A percentile compares a stretch with the other conserved stretches of the same genome.
These are phyloP conservation scores for Corylus heterophylla DNA, from an alignment of 306 rosid species.

Conservation along the genomic window DNA sequence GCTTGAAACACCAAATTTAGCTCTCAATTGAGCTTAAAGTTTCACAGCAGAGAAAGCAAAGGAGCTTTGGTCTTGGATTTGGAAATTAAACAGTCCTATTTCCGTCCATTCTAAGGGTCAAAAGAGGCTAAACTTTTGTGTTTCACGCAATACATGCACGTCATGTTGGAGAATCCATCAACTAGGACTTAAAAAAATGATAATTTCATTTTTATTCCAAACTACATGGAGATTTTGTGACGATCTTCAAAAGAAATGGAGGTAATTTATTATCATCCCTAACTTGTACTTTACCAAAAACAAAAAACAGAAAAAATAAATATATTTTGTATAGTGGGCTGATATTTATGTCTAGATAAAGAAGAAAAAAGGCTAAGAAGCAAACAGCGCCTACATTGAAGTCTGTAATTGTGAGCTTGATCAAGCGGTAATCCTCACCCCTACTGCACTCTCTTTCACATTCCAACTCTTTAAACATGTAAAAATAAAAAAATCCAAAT, in stretches of 20 bases:
- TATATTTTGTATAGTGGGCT: background rate
- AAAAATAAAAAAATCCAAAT: constrained; percentile 9
- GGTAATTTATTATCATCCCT: background rate
- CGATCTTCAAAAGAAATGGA: background rate
- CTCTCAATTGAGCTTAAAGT: background rate
- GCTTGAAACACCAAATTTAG: background rate
- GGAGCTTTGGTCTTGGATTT: background rate
- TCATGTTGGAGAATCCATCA: no score
- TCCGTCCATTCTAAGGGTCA: background rate
- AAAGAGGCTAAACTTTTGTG: background rate
- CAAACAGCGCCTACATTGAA: constrained; percentile 53
- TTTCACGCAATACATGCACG: background rate
- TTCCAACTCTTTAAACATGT: constrained; percentile 60
- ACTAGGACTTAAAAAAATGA: background rate
- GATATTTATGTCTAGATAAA: background rate
- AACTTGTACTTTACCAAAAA: background rate
- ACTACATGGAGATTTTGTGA: background rate
- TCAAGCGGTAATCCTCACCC: constrained; percentile 93
- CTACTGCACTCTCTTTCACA: constrained; percentile 98
- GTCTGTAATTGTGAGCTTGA: constrained; percentile 87
- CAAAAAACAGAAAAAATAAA: background rate
- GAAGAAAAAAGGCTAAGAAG: constrained; percentile 15
- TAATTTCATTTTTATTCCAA: background rate
- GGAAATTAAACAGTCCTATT: background rate
- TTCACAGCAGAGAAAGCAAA: background rate